Percentiles rank a stretch among this genome's conserved stretches.
Conservation (phyloP, 306 rosid genomes). For the Mucuna pruriens region DNA sequence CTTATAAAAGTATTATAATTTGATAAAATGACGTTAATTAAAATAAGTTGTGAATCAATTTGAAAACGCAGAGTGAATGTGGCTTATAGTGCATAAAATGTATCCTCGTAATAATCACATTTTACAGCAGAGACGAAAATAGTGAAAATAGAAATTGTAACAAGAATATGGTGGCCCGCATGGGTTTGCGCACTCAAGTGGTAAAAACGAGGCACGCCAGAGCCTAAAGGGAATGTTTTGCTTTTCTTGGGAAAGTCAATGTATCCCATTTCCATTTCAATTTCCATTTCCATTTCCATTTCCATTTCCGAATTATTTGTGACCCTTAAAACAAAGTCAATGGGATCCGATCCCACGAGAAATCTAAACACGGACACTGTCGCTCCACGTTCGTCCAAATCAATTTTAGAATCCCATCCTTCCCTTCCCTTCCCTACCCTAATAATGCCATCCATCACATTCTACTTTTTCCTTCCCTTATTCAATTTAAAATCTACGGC, state of each 20-base stretch:
- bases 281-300: slow-evolving; percentile 20
- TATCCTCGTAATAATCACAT: too few species aligned
- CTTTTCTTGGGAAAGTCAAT: slow-evolving; percentile 40
- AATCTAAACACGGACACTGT: neutral
- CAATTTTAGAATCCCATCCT: neutral
- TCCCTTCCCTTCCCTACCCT: neutral
- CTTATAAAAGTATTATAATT: too few species aligned
- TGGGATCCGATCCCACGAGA: neutral
- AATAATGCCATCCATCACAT: neutral
- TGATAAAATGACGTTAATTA: too few species aligned
- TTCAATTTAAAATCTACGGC: neutral
- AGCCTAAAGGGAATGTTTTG: slow-evolving; percentile 27
- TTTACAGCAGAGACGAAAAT: too few species aligned
- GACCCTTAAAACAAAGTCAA: slow-evolving; percentile 27
- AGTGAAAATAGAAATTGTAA: neutral
- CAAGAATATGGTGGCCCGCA: neutral
- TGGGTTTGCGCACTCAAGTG: slow-evolving; percentile 32
- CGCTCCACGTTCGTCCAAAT: slow-evolving; percentile 18
- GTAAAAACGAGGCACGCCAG: neutral
- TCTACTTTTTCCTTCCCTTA: neutral
- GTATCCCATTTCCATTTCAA: slow-evolving; percentile 29
- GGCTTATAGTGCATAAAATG: too few species aligned
- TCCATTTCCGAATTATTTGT: neutral
- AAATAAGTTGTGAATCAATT: too few species aligned
- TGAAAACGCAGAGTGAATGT: neutral